Evolutionary conservation across 208 protist species (phyloP), one percentile per base, ranked within the genome.

Genomic region (Leishmania aethiopica): DNA sequence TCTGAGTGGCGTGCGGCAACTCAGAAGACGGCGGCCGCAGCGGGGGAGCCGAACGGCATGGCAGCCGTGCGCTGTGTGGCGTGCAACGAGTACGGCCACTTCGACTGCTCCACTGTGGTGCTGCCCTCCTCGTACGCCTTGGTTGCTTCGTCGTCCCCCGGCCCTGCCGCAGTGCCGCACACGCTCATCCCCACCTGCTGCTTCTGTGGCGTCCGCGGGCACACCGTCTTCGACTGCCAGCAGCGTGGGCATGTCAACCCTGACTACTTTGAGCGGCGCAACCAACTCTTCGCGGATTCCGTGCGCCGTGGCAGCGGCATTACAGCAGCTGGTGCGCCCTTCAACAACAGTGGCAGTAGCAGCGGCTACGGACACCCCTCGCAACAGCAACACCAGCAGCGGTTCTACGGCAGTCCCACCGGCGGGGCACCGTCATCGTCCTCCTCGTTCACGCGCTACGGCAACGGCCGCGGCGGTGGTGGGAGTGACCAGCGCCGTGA

Each of bases 161-260:
- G 35, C 25, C 55, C 66, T 3, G 75, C 77, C 10, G 71, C 64
- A 51, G 82, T 84, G 71, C 81, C 82, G 53, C 74, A 69, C 45
- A 80, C 84, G 28, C 53, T 53, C 17, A n/a, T 53, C 22, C 35
- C 60, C 57, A 89, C 82, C 3, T 97, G 93, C 82, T 90, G 88
- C 74, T 94, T 86, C 78, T 97, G 93, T 80, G 92, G 86, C 11
- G 88, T 84, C 57, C 79, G 67, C 3, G 93, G 93, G 1, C 93
- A 97, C 83, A 93, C 83, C 22, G 89, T 88, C 4, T 95, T 90
- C 75, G 88, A 94, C 71, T 97, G 93, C 82, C 60, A 45, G 28
- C 75, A 86, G 42, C 90, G 91, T 28, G 86, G 88, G 51, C 77
- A 85, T 40, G 73, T 75, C 3, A 80, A 88, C 37, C 84, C 89